phyloP scores from a whole-genome alignment of 768 basidiomycete genomes.

The Tricholoma matsutake region DNA sequence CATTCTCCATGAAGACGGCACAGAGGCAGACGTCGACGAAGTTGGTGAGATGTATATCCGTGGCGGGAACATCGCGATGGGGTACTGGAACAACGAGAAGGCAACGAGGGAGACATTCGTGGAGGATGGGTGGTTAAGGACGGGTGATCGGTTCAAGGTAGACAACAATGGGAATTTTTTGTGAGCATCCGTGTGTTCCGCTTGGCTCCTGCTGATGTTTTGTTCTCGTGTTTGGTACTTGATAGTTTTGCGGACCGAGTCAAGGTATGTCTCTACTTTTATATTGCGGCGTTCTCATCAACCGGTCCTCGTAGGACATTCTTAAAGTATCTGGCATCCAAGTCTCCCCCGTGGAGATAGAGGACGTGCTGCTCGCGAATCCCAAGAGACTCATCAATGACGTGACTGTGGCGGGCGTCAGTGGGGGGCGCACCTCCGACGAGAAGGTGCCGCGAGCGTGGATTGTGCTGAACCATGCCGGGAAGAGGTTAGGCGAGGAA shows the following conservation, averaged over 20 bases:
- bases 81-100: constrained; percentile 72
- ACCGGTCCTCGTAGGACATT: constrained; percentile 54
- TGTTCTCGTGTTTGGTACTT: neutral
- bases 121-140: constrained; percentile 65
- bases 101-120: constrained; percentile 67
- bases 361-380: constrained; percentile 59
- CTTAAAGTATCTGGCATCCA: constrained; percentile 81
- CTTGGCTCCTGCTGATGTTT: neutral
- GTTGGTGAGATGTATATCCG: constrained; percentile 48
- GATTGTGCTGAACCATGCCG: constrained; percentile 61
- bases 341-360: constrained; percentile 80
- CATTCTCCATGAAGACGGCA: constrained; percentile 57
- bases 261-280: constrained; percentile 45
- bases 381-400: constrained; percentile 62
- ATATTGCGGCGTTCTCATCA: constrained; percentile 1
- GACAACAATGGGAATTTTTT: constrained; percentile 62
- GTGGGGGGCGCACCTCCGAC: constrained; percentile 65
- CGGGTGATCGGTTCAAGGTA: constrained; percentile 68
- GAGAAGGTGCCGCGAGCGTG: constrained; percentile 79
- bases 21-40: constrained; percentile 47
- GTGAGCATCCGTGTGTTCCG: constrained; percentile 34
- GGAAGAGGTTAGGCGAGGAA: constrained; percentile 44
- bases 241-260: constrained; percentile 68
- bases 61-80: constrained; percentile 53
- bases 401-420: constrained; percentile 70